phyloP scores from a whole-genome alignment of 2,329 filamentous ascomycete species.

The Mariannaea elegans region DNA sequence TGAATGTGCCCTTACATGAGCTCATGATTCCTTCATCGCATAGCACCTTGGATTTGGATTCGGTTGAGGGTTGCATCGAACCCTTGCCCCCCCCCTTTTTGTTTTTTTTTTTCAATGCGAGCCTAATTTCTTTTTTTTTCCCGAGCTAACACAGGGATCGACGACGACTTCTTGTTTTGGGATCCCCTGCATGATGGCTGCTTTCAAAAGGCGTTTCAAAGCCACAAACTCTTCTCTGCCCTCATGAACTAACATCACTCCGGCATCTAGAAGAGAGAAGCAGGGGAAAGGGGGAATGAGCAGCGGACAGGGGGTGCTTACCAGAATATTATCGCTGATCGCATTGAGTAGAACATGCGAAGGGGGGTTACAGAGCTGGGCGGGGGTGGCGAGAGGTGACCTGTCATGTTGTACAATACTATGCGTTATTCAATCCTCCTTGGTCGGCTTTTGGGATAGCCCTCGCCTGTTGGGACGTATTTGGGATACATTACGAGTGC shows the following conservation, averaged over 20 bases:
- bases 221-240: conserved; percentile 1
- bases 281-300: conserved; percentile 4
- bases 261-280: background rate
- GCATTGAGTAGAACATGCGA: conserved; percentile 24
- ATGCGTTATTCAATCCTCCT: conserved; percentile 18
- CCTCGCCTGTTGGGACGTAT: conserved; percentile 19
- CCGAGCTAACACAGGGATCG: conserved; percentile 10
- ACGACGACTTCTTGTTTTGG: conserved; percentile 23
- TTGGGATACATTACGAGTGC: conserved; percentile 4
- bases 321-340: conserved; percentile 27
- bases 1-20: background rate
- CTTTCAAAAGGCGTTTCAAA: conserved; percentile 14
- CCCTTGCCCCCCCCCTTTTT: conserved; percentile 8
- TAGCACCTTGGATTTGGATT: background rate
- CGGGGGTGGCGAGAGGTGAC: conserved; percentile 30
- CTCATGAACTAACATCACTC: conserved; percentile 1
- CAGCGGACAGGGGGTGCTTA: conserved; percentile 3
- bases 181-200: conserved; percentile 29
- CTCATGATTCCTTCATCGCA: background rate
- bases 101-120: conserved; percentile 1
- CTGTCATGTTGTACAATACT: conserved; percentile 34
- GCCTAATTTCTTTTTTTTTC: conserved; percentile 5
- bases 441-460: conserved; percentile 11
- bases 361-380: conserved; percentile 24
- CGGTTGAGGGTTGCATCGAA: conserved; percentile 22